Evolutionary conservation across 1,284 basidiomycete genomes (phyloP).

Genomic region (Cystobasidium pallidum): DNA sequence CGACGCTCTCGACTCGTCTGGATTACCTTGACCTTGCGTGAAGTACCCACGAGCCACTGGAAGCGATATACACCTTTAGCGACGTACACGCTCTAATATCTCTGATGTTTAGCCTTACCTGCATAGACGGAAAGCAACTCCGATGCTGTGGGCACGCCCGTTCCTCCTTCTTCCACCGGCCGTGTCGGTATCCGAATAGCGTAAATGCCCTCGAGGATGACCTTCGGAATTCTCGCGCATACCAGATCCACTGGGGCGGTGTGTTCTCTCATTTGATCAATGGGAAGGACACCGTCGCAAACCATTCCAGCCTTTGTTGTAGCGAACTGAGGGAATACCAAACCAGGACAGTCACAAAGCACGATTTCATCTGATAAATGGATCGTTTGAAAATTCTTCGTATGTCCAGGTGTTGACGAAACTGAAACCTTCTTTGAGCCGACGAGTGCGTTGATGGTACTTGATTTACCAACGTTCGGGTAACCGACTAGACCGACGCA

Average conservation of each 20-base stretch:
- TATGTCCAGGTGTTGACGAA: conserved; percentile 96
- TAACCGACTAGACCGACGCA: conserved; percentile 69
- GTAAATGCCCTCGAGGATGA: conserved; percentile 87
- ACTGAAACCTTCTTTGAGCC: conserved; percentile 91
- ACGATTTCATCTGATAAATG: conserved; percentile 82
- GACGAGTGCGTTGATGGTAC: conserved; percentile 65
- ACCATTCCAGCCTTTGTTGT: conserved; percentile 93
- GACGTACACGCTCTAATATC: background rate
- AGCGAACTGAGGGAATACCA: conserved; percentile 98
- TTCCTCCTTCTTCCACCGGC: conserved; percentile 80
- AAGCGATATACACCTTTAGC: background rate
- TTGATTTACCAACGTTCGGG: conserved; percentile 67
- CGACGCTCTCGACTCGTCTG: conserved; percentile 92
- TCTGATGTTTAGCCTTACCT: conserved; percentile 63
- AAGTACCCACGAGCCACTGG: conserved; percentile 90
- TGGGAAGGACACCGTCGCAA: conserved; percentile 94
- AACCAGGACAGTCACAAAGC: conserved; percentile 97
- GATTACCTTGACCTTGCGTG: conserved; percentile 92
- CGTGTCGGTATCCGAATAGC: conserved; percentile 76
- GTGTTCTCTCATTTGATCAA: conserved; percentile 96
- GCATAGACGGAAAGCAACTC: conserved; percentile 88
- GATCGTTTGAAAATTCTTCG: conserved; percentile 99
- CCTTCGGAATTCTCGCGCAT: conserved; percentile 76
- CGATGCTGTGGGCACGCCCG: conserved; percentile 74
- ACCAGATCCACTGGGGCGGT: conserved; percentile 84